Evolutionary conservation across 2,329 filamentous ascomycete species (phyloP), one percentile per base, ranked within the genome.

Genomic region (Arthrobotrys sphaeroides): DNA sequence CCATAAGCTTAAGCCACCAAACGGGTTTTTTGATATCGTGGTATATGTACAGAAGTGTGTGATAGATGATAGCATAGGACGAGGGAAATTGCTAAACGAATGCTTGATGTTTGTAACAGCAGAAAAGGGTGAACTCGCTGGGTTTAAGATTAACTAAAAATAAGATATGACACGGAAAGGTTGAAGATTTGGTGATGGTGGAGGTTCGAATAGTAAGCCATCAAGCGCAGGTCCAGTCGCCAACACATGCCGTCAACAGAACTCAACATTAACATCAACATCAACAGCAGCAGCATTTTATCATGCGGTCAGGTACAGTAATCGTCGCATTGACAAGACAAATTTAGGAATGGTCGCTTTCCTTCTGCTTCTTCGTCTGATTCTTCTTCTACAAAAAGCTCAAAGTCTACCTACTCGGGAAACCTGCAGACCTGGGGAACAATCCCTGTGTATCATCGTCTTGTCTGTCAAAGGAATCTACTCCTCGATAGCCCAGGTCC

Each of bases 391-490:
- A n/a, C 24, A n/a, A 18, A 38, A 47, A 22, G 20, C 31, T 12
- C 5, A 5, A 13, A n/a, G 13, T 64, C 33, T 64, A 64, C 60
- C 60, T 64, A 64, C 42, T 43, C 5, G 47, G 61, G 47, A 66
- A 66, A 20, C 45, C 40, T 22, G 33, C 24, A 43, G 40, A 28
- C 33, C 64, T 47, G 36, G 55, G 72, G 64, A 75, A 75, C 40
- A 75, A 26, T 36, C 72, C 72, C 33, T 75, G 72, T 28, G 55
- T 61, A 22, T 69, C 72, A 13, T 51, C 40, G 12, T 45, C 42
- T n/a, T 64, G 57, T 45, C 70, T 43, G 59, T 74, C 70, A 65
- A 69, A 75, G 49, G 47, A 69, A 33, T 68, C 64, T 20, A 75
- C 72, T 10, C 72, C 66, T 16, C 59, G 72, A 43, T 75, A 75